These are phyloP conservation scores for Hyparrhenia diplandra DNA, from an alignment of 176 grass and related monocot genomes.

Conservation along the genomic window DNA sequence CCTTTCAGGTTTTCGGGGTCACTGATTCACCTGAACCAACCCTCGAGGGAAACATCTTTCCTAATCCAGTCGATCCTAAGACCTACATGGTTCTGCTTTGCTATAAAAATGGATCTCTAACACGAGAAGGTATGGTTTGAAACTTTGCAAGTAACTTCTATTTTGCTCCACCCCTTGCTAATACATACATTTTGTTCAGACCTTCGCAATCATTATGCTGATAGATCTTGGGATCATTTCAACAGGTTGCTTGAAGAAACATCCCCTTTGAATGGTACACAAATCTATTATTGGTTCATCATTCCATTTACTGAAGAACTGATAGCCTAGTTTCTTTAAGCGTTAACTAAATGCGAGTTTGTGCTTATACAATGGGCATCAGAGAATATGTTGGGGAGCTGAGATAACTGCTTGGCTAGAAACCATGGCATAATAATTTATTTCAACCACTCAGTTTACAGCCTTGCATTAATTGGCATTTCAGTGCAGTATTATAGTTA, in stretches of 20 bases:
- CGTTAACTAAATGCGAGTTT: neutral
- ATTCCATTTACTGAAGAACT: neutral
- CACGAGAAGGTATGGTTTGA: conserved; percentile 50
- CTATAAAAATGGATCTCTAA: conserved; percentile 84
- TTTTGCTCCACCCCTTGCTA: neutral
- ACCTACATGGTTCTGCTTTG: conserved; percentile 71
- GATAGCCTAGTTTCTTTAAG: neutral
- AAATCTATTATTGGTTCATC: neutral
- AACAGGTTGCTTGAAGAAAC: conserved; percentile 55
- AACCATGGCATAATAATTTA: neutral
- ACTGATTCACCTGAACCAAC: conserved; percentile 37
- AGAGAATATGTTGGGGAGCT: neutral
- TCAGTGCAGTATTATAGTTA: neutral
- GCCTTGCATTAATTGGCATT: neutral
- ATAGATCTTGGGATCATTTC: conserved; percentile 81
- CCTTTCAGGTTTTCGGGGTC: conserved; percentile 66
- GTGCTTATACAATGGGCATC: neutral
- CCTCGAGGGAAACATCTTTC: conserved; percentile 57
- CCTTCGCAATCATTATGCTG: conserved; percentile 56
- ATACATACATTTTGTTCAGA: conserved; percentile 35
- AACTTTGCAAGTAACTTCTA: neutral
- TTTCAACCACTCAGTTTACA: neutral
- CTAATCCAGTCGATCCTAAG: conserved; percentile 59
- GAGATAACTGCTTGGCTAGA: neutral
- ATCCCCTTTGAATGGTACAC: conserved; percentile 62